Evolutionary conservation across 768 basidiomycete genomes (phyloP), one percentile per base, ranked within the genome.

Genomic region (Trichaptum fuscoviolaceum): DNA sequence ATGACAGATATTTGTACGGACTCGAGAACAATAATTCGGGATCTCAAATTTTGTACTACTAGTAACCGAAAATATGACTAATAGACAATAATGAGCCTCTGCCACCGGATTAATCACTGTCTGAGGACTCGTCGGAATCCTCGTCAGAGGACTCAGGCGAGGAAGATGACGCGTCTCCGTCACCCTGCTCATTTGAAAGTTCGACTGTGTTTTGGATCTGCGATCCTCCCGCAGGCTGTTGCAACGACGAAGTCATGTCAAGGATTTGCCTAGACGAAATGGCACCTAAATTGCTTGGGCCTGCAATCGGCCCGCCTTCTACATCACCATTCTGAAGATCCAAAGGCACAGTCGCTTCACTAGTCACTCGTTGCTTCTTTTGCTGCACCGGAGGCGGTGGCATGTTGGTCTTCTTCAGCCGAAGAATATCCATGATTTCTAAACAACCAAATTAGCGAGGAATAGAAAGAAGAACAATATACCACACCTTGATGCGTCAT

Each of bases 361-460:
- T 78, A 9, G 70, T 73, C 27, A 71, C 68, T 57, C 74, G 73
- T 60, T 68, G 76, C 42, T 73, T 76, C 65, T 71, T 72, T 62
- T 68, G 70, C 15, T 69, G 64, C 24, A 66, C 66, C 6, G 73
- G 67, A 8, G 75, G 72, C 12, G 74, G 71, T 15, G 87, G 85
- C 34, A 84, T 70, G 66, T 88, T 84, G 0, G 87, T 85, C 70
- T 93, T 91, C 76, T 91, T 92, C 65, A 86, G 81, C 65, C 87
- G 81, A 52, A 92, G 80, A 67, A 92, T 92, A 69, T 92, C 91
- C 84, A 93, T 87, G 65, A 93, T 89, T 75, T 93, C 91, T 92
- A 71, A 34, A 42, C 23, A 58, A 15, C 17, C 24, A 9, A n/a
- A 42, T 23, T 25, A 20, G 25, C 34, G n/a, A 26, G 12, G 5